Evolutionary conservation across 2,329 filamentous ascomycete species (phyloP), one percentile per base, ranked within the genome.

Genomic region (Epichloe typhina): DNA sequence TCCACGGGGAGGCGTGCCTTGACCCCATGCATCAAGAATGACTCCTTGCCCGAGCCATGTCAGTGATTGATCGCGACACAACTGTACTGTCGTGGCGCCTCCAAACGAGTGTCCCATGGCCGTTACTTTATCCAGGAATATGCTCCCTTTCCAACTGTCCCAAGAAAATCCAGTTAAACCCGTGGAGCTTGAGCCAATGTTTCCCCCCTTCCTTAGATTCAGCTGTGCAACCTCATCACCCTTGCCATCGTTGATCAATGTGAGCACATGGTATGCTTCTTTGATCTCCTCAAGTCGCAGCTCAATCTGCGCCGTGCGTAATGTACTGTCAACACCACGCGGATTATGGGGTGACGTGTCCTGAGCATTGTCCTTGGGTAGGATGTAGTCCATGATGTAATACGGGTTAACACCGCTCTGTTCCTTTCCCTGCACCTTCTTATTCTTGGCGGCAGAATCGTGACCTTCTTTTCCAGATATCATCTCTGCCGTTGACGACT

Each of bases 21-120:
- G 64, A 4, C 73, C 81, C 81, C 81, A 85, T 7, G 80, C 76
- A 55, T 85, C 82, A 52, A 84, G 79, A 26, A 84, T 74, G 51
- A 86, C 77, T 2, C 79, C 81, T 58, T 83, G 80, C 3, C 76
- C 71, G 21, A 84, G 67, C 63, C 77, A 82, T 8, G 67, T 57
- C 53, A 83, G 68, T 21, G 77, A 69, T 26, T 68, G 63, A 47
- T 77, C 69, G 19, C 82, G 69, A 36, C 83, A 68, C 5, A 81
- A 70, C 58, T 84, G 79, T 2, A 82, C 72, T 0, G 76, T 72
- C 1, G 81, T 83, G 8, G 81, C 81, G 2, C 79, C 81, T 17
- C 82, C 82, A 56, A 86, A 85, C 1, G 78, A 83, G 59, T 86
- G 82, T 0, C 82, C 81, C 56, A 82, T 76, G 52, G 77, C 71